Evolutionary conservation across 2,329 filamentous ascomycete genomes (phyloP).

Genomic region (Niveomyces coronatus): DNA sequence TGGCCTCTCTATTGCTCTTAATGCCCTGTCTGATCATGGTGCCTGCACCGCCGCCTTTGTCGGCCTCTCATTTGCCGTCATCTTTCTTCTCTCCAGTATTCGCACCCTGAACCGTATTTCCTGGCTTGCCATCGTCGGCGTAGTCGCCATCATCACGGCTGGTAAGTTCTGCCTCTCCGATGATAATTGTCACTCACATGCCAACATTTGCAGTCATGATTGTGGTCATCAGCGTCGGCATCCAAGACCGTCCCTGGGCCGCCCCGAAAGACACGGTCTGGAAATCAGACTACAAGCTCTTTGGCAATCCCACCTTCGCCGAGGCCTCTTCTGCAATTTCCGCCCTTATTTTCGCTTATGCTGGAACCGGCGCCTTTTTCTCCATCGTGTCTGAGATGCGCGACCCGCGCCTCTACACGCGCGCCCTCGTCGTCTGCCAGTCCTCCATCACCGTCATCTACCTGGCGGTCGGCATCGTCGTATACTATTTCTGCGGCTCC

Average conservation of each 20-base stretch:
- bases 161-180: no score
- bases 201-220: no score
- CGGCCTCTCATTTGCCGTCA: conserved; percentile 21
- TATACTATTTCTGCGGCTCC: conserved; percentile 36
- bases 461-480: conserved; percentile 23
- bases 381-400: conserved; percentile 24
- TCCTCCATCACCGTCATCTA: conserved; percentile 22
- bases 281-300: conserved; percentile 20
- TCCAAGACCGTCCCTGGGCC: conserved; percentile 19
- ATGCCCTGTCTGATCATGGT: conserved; percentile 28
- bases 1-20: conserved; percentile 29
- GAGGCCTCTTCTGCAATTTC: conserved; percentile 21
- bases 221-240: conserved; percentile 20
- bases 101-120: conserved; percentile 22
- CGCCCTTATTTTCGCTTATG: conserved; percentile 26
- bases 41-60: conserved; percentile 31
- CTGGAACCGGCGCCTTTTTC: conserved; percentile 26
- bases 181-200: no score
- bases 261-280: conserved; percentile 15
- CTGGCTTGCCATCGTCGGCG: conserved; percentile 24
- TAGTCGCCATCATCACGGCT: conserved; percentile 19
- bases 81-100: conserved; percentile 22
- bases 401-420: conserved; percentile 19
- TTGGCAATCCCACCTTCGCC: conserved; percentile 20
- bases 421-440: conserved; percentile 18